Evolutionary conservation across 306 rosid species (phyloP), one percentile per base, ranked within the genome.

Genomic region (Vigna reflexopilosa): DNA sequence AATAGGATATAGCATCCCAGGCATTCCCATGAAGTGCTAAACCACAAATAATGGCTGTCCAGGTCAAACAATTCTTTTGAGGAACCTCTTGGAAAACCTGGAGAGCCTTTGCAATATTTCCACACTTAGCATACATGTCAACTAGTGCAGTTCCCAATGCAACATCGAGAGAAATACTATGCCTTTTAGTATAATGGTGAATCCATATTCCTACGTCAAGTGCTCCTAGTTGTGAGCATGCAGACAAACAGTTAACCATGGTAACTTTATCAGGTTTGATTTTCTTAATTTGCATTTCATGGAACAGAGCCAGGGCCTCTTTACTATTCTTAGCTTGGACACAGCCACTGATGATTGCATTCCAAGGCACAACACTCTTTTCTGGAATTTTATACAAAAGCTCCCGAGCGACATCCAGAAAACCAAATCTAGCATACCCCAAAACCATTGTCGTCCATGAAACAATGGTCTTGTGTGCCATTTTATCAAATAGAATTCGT

Each of bases 121-220:
- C 97, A 62, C 97, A 88, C 84, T 93, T 91, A 48, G 91, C 87
- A 81, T 90, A 93, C 98, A 91, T 91, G 85, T 93, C 93, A 40
- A 93, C 85, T 32, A 91, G 86, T 57, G 97, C 88, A 34, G 97
- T 93, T 68, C 98, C 96, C 24, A 94, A 28, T 38, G 89, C 84
- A 81, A 94, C 96, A 11, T 86, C 84, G 36, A 90, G 9, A 54
- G 78, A 30, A 54, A 90, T 62, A 65, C 52, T 70, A 52, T 83
- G 90, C 45, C 76, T 90, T 79, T 83, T 88, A 28, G 90, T 83
- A 72, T 88, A 91, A 78, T 14, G 93, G 77, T 91, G 97, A 77
- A 91, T 80, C 98, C 98, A 94, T 32, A 89, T 81, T 76, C 98
- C 97, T 44, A 89, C 71, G 74, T 89, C 97, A 80, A 91, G 89